A percentile compares a stretch with the other conserved stretches of the same genome.
These are phyloP conservation scores for Nepenthes alata DNA, from an alignment of 179 eudicot genomes.

Conservation along the genomic window DNA sequence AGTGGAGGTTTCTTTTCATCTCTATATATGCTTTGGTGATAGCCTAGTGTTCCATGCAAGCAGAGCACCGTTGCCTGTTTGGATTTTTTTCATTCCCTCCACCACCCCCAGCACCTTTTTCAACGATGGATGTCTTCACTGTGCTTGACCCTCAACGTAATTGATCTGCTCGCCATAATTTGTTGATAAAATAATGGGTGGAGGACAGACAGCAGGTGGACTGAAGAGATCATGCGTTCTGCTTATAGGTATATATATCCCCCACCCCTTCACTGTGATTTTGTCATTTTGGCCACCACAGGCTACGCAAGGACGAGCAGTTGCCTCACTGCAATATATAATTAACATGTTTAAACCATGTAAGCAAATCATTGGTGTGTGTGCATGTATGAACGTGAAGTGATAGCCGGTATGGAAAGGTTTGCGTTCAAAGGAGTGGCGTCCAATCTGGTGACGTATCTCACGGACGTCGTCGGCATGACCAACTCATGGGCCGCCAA, in stretches of 20 bases:
- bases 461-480: conserved; percentile 64
- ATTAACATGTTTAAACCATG: too few relatives aligned
- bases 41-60: too few relatives aligned
- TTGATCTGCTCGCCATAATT: too few relatives aligned
- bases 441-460: conserved; percentile 76
- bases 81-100: too few relatives aligned
- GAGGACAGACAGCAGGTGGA: conserved; percentile 18
- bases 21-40: too few relatives aligned
- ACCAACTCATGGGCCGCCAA: conserved; percentile 84
- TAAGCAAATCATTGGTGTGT: too few relatives aligned
- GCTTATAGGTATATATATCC: conserved; percentile 50
- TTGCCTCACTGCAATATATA: too few relatives aligned
- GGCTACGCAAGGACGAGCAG: neutral
- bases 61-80: too few relatives aligned
- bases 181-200: conserved; percentile 20
- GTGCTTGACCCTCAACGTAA: too few relatives aligned
- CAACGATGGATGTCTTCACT: too few relatives aligned
- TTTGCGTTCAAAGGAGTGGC: conserved; percentile 99
- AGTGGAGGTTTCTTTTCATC: too few relatives aligned
- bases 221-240: conserved; percentile 71
- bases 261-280: neutral
- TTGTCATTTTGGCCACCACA: neutral
- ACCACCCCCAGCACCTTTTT: too few relatives aligned
- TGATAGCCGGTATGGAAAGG: conserved; percentile 86
- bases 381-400: conserved; percentile 17